A percentile compares a stretch with the other conserved stretches of the same genome.
Conservation (phyloP, 2,329 filamentous ascomycete genomes). For the Chaetomiaceae sp. region DNA sequence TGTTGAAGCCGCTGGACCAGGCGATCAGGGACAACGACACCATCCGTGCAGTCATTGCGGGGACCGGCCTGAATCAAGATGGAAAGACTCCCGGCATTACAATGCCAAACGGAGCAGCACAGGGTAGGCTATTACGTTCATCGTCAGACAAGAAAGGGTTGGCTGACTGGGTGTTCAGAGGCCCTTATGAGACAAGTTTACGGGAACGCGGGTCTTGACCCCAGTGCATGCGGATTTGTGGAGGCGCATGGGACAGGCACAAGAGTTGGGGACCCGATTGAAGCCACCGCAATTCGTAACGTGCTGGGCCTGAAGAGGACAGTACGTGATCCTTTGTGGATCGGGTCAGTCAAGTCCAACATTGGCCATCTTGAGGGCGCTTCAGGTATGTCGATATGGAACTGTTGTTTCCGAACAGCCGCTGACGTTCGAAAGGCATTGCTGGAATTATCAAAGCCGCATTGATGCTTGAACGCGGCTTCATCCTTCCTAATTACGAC, state of each 20-base stretch:
- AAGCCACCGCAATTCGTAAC: slow-evolving; percentile 45
- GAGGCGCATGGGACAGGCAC: slow-evolving; percentile 57
- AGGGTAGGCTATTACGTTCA: slow-evolving; percentile 33
- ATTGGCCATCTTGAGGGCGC: slow-evolving; percentile 51
- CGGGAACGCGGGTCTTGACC: slow-evolving; percentile 36
- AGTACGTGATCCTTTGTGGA: slow-evolving; percentile 40
- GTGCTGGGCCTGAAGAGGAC: slow-evolving; percentile 40
- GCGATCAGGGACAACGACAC: slow-evolving; percentile 53
- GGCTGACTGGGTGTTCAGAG: slow-evolving; percentile 26
- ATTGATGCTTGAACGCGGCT: slow-evolving; percentile 47
- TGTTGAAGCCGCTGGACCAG: slow-evolving; percentile 54
- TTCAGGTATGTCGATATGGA: slow-evolving; percentile 29
- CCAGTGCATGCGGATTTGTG: slow-evolving; percentile 39
- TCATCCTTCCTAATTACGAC: slow-evolving; percentile 47
- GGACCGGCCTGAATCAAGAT: slow-evolving; percentile 51
- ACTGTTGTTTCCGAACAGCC: too few species aligned
- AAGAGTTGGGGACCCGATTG: slow-evolving; percentile 52
- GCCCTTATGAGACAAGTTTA: slow-evolving; percentile 43
- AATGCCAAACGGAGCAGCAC: slow-evolving; percentile 48
- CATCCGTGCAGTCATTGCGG: slow-evolving; percentile 48
- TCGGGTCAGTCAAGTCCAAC: slow-evolving; percentile 49
- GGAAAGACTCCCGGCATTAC: slow-evolving; percentile 54
- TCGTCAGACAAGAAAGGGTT: slow-evolving; percentile 13
- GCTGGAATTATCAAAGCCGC: slow-evolving; percentile 49
- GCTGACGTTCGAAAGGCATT: slow-evolving; percentile 35